phyloP scores from a whole-genome alignment of 2,329 filamentous ascomycete species.

The Aspergillus proliferans region DNA sequence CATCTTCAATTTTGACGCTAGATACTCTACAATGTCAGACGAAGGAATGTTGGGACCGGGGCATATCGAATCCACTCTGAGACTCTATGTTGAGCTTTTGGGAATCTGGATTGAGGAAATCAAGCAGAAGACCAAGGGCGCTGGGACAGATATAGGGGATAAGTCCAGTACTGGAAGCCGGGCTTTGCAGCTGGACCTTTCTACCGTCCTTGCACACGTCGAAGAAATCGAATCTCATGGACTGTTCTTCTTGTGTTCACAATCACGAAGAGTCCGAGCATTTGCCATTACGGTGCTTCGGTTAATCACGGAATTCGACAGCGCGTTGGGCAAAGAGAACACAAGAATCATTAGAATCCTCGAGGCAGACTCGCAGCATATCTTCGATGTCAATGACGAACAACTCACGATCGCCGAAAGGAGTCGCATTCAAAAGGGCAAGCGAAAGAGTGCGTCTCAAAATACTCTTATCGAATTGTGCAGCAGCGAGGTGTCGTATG shows the following conservation, averaged over 20 bases:
- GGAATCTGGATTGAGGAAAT: constrained; percentile 99
- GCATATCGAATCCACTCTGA: constrained; percentile 90
- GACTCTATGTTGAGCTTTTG: constrained; percentile 85
- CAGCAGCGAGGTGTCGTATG: constrained; percentile 90
- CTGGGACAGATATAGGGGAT: constrained; percentile 59
- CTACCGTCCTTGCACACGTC: constrained; percentile 83
- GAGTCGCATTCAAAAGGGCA: constrained; percentile 82
- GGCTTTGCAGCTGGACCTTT: constrained; percentile 73
- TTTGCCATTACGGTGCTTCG: constrained; percentile 90
- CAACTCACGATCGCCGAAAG: constrained; percentile 79
- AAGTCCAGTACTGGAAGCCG: constrained; percentile 60
- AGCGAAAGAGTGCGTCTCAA: constrained; percentile 75
- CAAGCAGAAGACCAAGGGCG: constrained; percentile 73
- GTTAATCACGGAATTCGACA: constrained; percentile 89
- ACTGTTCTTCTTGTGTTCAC: constrained; percentile 93
- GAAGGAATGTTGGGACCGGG: constrained; percentile 90
- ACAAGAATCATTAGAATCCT: constrained; percentile 85
- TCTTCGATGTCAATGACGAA: constrained; percentile 88
- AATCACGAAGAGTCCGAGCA: constrained; percentile 79
- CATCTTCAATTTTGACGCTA: constrained; percentile 97
- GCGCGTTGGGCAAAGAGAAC: constrained; percentile 72
- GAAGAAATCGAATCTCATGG: constrained; percentile 97
- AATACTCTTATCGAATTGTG: constrained; percentile 89
- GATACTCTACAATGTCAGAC: constrained; percentile 96
- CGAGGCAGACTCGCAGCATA: constrained; percentile 77